Conservation (phyloP, 768 basidiomycete species). For the Galerina sulciceps region DNA sequence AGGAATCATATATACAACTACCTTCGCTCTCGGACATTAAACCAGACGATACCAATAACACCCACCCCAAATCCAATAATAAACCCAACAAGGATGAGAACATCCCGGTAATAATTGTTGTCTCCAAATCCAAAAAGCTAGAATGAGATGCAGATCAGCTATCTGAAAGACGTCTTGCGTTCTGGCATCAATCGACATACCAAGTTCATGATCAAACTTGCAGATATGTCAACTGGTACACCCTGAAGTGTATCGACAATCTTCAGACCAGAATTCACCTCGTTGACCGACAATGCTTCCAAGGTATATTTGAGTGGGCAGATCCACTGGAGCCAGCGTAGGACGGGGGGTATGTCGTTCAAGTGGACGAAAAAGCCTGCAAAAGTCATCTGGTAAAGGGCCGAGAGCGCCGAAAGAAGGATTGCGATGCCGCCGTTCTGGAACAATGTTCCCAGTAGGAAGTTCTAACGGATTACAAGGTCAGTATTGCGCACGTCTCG, state of each 20-base stretch:
- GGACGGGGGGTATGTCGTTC: constrained; percentile 80
- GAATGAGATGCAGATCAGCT: constrained; percentile 3
- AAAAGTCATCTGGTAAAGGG: constrained; percentile 83
- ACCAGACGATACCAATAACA: constrained; percentile 80
- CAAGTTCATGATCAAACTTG: constrained; percentile 83
- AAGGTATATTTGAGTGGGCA: constrained; percentile 82
- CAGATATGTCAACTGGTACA: constrained; percentile 82
- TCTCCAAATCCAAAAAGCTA: constrained; percentile 87
- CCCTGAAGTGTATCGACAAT: constrained; percentile 81
- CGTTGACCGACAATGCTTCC: constrained; percentile 91
- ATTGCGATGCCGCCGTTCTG: constrained; percentile 90
- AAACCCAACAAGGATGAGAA: constrained; percentile 85
- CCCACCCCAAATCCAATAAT: constrained; percentile 77
- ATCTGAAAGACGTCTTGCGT: not conserved
- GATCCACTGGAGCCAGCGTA: constrained; percentile 94
- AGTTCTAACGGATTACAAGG: constrained; percentile 59
- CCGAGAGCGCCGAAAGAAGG: constrained; percentile 77
- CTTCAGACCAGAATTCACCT: constrained; percentile 86
- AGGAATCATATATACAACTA: constrained; percentile 30
- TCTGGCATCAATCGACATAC: constrained; percentile 46
- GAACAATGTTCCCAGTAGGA: constrained; percentile 85
- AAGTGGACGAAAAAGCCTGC: constrained; percentile 95
- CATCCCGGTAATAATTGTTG: constrained; percentile 87
- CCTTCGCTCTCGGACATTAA: constrained; percentile 76
- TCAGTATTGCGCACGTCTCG: not conserved